phyloP scores from a whole-genome alignment of 2,329 filamentous ascomycete genomes.

The Proliferodiscus dingleyae region DNA sequence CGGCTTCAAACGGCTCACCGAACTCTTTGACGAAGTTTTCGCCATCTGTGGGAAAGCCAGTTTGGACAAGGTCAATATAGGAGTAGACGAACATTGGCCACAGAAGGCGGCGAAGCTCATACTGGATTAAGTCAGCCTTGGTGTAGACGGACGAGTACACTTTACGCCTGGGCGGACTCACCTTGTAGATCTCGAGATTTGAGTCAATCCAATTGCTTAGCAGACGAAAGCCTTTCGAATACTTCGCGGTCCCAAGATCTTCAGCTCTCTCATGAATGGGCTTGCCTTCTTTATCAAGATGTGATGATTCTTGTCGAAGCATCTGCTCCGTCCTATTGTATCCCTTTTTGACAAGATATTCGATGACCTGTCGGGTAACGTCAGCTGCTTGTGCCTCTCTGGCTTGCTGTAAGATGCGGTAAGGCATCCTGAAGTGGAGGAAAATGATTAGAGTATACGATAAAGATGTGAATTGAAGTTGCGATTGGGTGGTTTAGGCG shows the following conservation, averaged over 20 bases:
- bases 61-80: slow-evolving; percentile 71
- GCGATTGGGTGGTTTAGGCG: too few relatives aligned
- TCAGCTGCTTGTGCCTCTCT: slow-evolving; percentile 2
- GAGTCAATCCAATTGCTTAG: slow-evolving; percentile 83
- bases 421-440: not conserved
- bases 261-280: slow-evolving; percentile 63
- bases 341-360: slow-evolving; percentile 92
- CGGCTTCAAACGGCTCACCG: slow-evolving; percentile 64
- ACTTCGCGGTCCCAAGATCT: slow-evolving; percentile 71
- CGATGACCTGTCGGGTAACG: slow-evolving; percentile 60
- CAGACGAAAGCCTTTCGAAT: slow-evolving; percentile 67
- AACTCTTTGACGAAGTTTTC: slow-evolving; percentile 68
- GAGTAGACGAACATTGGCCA: slow-evolving; percentile 97
- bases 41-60: slow-evolving; percentile 67
- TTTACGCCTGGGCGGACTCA: slow-evolving; percentile 33
- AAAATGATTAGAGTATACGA: not conserved
- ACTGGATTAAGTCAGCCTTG: slow-evolving; percentile 41
- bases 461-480: too few relatives aligned
- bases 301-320: slow-evolving; percentile 83
- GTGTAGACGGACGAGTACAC: not conserved
- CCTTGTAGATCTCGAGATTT: slow-evolving; percentile 91
- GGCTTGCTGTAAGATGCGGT: too few relatives aligned
- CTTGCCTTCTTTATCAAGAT: slow-evolving; percentile 74
- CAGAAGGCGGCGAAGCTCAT: slow-evolving; percentile 79
- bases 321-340: slow-evolving; percentile 91